Conservation (phyloP, 345 rosid genomes). For the Rhodomyrtus tomentosa region DNA sequence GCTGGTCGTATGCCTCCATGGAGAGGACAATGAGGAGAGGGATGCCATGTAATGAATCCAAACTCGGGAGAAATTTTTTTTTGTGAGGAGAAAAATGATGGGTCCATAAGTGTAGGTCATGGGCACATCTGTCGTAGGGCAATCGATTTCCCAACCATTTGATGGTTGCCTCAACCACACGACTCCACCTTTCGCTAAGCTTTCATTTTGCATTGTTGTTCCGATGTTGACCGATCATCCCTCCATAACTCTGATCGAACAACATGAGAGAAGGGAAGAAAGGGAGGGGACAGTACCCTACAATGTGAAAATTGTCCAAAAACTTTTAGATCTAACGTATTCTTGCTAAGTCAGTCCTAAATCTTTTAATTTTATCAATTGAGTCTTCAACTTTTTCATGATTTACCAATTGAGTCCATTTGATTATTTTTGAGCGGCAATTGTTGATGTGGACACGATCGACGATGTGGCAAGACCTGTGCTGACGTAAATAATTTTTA, state of each 20-base stretch:
- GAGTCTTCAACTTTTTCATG: no score
- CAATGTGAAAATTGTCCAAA: no score
- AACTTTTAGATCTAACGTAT: no score
- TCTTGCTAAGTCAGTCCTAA: no score
- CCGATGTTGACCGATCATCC: constrained; percentile 11
- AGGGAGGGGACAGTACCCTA: background rate
- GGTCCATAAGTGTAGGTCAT: background rate
- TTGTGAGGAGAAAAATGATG: background rate
- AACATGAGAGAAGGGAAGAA: background rate
- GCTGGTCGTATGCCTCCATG: background rate
- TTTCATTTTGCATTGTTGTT: constrained; percentile 1
- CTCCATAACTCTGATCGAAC: background rate
- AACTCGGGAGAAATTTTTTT: background rate
- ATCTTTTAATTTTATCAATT: no score
- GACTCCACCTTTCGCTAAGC: background rate
- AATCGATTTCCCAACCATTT: constrained; percentile 26
- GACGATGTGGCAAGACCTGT: no score
- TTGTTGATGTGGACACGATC: no score
- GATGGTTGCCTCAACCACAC: constrained; percentile 5
- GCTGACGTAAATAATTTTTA: no score
- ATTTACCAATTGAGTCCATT: no score
- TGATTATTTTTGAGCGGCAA: no score
- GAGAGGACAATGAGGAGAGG: background rate
- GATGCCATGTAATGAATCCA: background rate
- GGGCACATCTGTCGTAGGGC: background rate